phyloP scores from a whole-genome alignment of 2,329 filamentous ascomycete genomes.

The Alternaria sp. region DNA sequence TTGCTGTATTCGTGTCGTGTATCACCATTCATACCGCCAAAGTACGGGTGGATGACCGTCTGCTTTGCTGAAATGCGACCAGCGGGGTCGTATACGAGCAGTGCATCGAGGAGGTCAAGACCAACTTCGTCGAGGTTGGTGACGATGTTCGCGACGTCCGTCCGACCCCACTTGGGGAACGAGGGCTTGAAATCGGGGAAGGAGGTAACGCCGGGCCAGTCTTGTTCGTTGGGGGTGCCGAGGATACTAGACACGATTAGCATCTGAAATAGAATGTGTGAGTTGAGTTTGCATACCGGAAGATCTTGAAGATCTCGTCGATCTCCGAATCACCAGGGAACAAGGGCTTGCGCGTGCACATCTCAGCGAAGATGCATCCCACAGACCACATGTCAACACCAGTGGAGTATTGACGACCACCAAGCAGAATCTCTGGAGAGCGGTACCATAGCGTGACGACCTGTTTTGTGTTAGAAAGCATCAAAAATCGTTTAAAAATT shows the following conservation, averaged over 20 bases:
- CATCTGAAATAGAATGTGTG: background rate
- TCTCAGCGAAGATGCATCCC: constrained; percentile 94
- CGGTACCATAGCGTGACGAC: constrained; percentile 96
- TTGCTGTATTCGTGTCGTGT: constrained; percentile 50
- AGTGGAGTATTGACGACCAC: constrained; percentile 90
- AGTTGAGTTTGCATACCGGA: constrained; percentile 67
- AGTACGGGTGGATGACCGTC: constrained; percentile 85
- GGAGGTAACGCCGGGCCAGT: constrained; percentile 92
- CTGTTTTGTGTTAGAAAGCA: constrained; percentile 47
- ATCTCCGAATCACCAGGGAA: constrained; percentile 94
- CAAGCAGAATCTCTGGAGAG: constrained; percentile 86
- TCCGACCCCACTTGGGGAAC: constrained; percentile 89
- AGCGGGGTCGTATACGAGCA: constrained; percentile 88
- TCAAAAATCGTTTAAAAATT: too few relatives aligned
- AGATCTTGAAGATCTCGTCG: constrained; percentile 94
- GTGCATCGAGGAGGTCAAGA: constrained; percentile 71
- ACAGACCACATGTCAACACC: constrained; percentile 97
- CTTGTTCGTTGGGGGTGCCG: constrained; percentile 81
- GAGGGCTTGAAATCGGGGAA: constrained; percentile 93
- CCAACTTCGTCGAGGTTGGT: constrained; percentile 76
- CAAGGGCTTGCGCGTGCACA: constrained; percentile 91
- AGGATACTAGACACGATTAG: constrained; percentile 59
- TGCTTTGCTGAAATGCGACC: constrained; percentile 89
- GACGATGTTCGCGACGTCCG: constrained; percentile 71
- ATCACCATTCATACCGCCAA: constrained; percentile 60